Evolutionary conservation across 768 basidiomycete species (phyloP), one percentile per base, ranked within the genome.

Genomic region (Auricularia sp.): DNA sequence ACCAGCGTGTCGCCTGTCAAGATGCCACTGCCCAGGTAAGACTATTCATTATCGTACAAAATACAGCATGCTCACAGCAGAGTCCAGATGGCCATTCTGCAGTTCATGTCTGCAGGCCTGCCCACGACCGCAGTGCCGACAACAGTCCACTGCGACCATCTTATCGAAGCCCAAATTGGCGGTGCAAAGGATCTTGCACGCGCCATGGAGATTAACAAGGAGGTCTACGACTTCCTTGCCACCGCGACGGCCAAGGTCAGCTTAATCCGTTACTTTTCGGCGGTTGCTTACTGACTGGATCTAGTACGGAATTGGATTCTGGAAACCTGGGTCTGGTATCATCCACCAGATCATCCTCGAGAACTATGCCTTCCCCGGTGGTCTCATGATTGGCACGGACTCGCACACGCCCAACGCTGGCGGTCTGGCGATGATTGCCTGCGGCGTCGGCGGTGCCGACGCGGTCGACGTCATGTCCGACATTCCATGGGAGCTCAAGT

Each of bases 71-170:
- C 69, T 67, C 70, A 62, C n/a, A 54, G 39, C 58, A 63, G 71
- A 75, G 71, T 65, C 0, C 75, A 98, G 92, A 99, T 99, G 97
- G 97, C 97, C 21, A 85, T 99, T 65, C 84, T 99, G 69, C 97
- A 99, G 83, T 99, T 99, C 85, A 99, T 99, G 97, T 98, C 97
- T 62, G 94, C 97, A 18, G 96, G 96, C 68, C 94, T 99, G 85
- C 92, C 92, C 75, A 96, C 94, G 58, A 93, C 92, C 47, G 96
- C 96, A 58, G 95, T 98, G 68, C 96, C 96, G 39, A 96, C 96
- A 69, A 96, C 97, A 68, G 97, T 99, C 56, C 96, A 99, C 82
- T 98, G 95, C 75, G 96, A 99, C 80, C 96, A 99, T 79, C 84
- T 99, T 74, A 98, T 99, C 73, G 94, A 98, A 81, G 96, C 96